These are phyloP conservation scores for Aspergillus sparsus DNA, from an alignment of 495 filamentous ascomycete genomes.

Conservation along the genomic window DNA sequence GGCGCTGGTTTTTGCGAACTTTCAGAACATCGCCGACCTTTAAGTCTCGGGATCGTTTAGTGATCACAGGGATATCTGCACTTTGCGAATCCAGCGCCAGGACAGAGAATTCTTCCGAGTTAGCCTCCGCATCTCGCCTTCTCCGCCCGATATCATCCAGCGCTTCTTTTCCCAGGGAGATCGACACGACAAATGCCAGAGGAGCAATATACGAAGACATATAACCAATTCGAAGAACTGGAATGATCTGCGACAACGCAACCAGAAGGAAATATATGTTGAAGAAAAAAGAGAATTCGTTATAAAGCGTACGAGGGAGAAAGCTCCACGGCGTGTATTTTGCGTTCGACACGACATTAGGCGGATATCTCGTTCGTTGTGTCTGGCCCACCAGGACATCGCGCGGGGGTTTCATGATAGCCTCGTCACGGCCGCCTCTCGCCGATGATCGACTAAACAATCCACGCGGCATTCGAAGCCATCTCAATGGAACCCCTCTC, in stretches of 20 bases:
- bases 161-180: constrained; percentile 95
- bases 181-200: constrained; percentile 83
- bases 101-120: constrained; percentile 85
- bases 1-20: constrained; percentile 83
- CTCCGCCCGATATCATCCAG: constrained; percentile 88
- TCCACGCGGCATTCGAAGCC: constrained; percentile 29
- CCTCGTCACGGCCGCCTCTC: constrained; percentile 26
- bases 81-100: constrained; percentile 57
- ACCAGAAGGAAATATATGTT: constrained; percentile 98
- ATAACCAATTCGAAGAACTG: constrained; percentile 86
- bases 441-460: constrained; percentile 27
- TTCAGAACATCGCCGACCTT: constrained; percentile 95
- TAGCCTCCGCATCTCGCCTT: constrained; percentile 87
- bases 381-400: constrained; percentile 47
- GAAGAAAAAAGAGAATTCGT: constrained; percentile 99
- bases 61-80: constrained; percentile 52
- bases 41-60: constrained; percentile 82
- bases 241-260: constrained; percentile 89
- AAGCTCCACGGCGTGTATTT: constrained; percentile 98
- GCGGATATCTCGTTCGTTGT: constrained; percentile 49
- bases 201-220: constrained; percentile 93
- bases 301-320: constrained; percentile 89
- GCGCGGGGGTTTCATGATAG: constrained; percentile 38
- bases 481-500: constrained; percentile 30
- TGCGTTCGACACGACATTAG: constrained; percentile 90